phyloP scores from a whole-genome alignment of 2,329 filamentous ascomycete genomes.

The Drechslera avenae region DNA sequence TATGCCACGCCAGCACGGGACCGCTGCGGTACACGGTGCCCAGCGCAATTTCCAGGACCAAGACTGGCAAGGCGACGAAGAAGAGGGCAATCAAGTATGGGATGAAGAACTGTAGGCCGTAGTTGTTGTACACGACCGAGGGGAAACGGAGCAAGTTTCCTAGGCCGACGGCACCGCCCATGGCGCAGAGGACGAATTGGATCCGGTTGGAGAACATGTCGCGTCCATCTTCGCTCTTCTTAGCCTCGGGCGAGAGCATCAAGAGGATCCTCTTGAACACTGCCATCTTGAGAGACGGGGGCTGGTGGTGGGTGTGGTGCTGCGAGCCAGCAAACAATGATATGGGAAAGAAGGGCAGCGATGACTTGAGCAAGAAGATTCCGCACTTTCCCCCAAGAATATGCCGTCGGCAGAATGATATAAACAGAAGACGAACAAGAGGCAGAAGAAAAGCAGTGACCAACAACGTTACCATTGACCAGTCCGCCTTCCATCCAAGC shows the following conservation, averaged over 20 bases:
- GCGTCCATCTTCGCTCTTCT: conserved; percentile 22
- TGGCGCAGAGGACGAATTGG: conserved; percentile 20
- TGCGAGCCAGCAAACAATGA: background rate
- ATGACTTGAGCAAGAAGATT: too few relatives aligned
- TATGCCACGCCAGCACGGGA: conserved; percentile 24
- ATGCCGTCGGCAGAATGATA: too few relatives aligned
- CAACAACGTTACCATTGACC: too few relatives aligned
- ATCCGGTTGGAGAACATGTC: conserved; percentile 20
- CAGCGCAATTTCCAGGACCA: conserved; percentile 24
- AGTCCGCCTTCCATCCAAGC: too few relatives aligned
- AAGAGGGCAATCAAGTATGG: conserved; percentile 21
- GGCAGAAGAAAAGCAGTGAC: background rate
- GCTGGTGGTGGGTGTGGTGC: background rate
- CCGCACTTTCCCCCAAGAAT: too few relatives aligned
- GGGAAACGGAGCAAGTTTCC: conserved; percentile 26
- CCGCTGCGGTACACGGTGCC: conserved; percentile 28
- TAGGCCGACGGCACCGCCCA: conserved; percentile 22
- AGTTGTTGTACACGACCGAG: conserved; percentile 24
- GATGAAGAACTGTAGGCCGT: conserved; percentile 23
- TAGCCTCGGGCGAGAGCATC: conserved; percentile 4
- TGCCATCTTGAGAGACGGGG: conserved; percentile 1
- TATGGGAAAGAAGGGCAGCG: background rate
- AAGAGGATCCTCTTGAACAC: background rate
- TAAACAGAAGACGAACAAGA: too few relatives aligned
- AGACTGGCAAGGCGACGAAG: conserved; percentile 19